These are phyloP conservation scores for Metrosideros polymorpha DNA, from an alignment of 441 rosid genomes.

Conservation along the genomic window DNA sequence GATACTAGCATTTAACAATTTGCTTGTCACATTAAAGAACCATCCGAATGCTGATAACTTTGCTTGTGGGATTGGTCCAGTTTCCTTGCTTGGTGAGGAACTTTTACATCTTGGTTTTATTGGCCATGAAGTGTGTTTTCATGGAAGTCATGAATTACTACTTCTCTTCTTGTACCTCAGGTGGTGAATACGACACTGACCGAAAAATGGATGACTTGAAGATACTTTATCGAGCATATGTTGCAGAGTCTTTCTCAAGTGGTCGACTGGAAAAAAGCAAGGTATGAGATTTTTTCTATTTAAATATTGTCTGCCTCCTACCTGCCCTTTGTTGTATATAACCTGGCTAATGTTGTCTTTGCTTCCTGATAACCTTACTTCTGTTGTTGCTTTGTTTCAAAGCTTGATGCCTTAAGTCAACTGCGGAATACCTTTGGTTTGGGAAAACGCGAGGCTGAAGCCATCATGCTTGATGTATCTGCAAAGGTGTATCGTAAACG, in stretches of 20 bases:
- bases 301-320: background rate
- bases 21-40: slow-evolving; percentile 54
- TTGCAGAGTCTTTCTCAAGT: slow-evolving; percentile 64
- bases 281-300: slow-evolving; percentile 29
- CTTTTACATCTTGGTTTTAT: slow-evolving; percentile 1
- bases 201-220: slow-evolving; percentile 85
- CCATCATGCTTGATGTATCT: slow-evolving; percentile 61
- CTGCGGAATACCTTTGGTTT: slow-evolving; percentile 83
- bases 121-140: slow-evolving; percentile 1
- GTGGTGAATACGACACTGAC: slow-evolving; percentile 77
- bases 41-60: slow-evolving; percentile 62
- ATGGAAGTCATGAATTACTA: background rate
- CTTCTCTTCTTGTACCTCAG: slow-evolving; percentile 29
- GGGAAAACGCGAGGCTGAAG: slow-evolving; percentile 82
- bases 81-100: slow-evolving; percentile 66
- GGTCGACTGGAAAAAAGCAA: slow-evolving; percentile 72
- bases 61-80: slow-evolving; percentile 77
- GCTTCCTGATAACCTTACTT: background rate
- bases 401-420: slow-evolving; percentile 71
- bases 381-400: slow-evolving; percentile 1
- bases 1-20: slow-evolving; percentile 64
- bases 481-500: slow-evolving; percentile 82
- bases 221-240: slow-evolving; percentile 82
- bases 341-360: background rate
- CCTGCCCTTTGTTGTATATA: background rate